Conservation (phyloP, 73 alveolate species). For the Chromera velia region DNA sequence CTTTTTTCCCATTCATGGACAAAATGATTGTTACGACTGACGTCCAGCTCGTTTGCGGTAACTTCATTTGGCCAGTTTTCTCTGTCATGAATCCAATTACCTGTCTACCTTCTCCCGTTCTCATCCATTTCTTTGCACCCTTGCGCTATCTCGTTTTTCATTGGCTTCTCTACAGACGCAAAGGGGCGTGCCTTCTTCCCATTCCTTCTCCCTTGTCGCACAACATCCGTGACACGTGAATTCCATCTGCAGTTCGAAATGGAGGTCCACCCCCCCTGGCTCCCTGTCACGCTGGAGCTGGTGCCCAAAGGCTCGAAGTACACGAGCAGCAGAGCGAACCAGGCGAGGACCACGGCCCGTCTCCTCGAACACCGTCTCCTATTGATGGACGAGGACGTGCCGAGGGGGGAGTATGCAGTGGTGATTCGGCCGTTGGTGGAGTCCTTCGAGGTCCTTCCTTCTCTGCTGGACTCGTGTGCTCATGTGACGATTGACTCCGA, state of each 20-base stretch:
- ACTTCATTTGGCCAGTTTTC: no score
- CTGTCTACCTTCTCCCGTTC: no score
- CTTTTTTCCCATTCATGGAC: no score
- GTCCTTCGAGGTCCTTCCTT: neutral
- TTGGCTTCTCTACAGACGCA: no score
- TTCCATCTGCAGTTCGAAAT: neutral
- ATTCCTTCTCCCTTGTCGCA: no score
- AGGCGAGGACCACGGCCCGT: neutral
- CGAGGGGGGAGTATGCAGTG: conserved; percentile 21
- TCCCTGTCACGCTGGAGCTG: neutral
- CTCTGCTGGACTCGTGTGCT: conserved; percentile 24
- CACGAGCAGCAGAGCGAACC: neutral
- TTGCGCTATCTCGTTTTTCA: no score
- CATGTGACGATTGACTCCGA: conserved; percentile 26
- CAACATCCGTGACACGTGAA: no score
- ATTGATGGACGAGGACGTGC: conserved; percentile 40
- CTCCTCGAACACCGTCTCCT: conserved; percentile 27
- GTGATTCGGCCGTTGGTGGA: neutral
- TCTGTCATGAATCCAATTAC: no score
- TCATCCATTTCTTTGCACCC: no score
- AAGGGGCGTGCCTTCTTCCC: no score
- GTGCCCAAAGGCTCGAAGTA: neutral
- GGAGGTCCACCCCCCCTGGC: neutral
- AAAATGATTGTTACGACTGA: no score
- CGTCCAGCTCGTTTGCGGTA: no score